Percentiles rank a stretch among this genome's conserved stretches.
Conservation (phyloP, 1,284 basidiomycete genomes). For the Apiotrichum gracile region DNA sequence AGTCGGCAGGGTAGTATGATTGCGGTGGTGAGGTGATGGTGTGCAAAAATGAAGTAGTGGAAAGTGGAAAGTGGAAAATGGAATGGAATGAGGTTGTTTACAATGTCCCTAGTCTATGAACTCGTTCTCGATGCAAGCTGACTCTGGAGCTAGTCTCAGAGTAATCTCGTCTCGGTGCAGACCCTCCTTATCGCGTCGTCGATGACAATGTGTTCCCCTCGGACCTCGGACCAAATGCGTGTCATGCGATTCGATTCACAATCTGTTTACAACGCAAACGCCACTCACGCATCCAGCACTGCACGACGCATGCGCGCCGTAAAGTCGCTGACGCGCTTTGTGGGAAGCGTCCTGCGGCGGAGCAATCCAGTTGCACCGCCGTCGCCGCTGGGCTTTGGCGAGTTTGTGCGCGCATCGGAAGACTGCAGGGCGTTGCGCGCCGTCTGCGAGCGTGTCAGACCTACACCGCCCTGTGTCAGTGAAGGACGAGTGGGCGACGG, state of each 20-base stretch:
- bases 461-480: not conserved
- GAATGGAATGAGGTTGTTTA: not conserved
- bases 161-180: no score
- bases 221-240: no score
- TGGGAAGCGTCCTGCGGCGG: constrained; percentile 14
- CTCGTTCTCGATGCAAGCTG: no score
- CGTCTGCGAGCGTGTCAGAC: not conserved
- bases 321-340: constrained; percentile 11
- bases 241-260: not conserved
- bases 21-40: not conserved
- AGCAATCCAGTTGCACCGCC: constrained; percentile 9
- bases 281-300: not conserved
- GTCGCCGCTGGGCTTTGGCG: constrained; percentile 1
- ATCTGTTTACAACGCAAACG: not conserved
- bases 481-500: not conserved
- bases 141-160: no score
- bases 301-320: constrained; percentile 4
- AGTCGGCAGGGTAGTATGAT: not conserved
- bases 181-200: no score
- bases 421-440: constrained; percentile 2
- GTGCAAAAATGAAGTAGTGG: not conserved
- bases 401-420: constrained; percentile 7
- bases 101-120: no score
- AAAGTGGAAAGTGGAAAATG: not conserved
- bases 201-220: no score